Evolutionary conservation across 176 grass and related monocot genomes (phyloP), one percentile per base, ranked within the genome.

Genomic region (Ensete glaucum): DNA sequence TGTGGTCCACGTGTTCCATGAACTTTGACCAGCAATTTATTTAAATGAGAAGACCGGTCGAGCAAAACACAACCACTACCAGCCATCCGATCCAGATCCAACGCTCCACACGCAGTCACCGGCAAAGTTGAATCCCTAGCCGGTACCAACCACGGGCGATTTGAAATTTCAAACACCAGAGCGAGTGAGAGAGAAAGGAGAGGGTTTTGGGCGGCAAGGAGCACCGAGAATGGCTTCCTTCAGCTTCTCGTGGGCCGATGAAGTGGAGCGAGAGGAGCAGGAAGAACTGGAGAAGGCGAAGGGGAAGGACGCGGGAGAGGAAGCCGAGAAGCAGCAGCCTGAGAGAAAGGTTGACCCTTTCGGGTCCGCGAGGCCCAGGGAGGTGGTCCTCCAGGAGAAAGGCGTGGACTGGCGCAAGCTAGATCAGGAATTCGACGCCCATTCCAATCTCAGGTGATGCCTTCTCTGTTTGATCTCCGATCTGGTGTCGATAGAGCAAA

Each of bases 241-340:
- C 62, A 53, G 74, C 34, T 88, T 88, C 86, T 92, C 89, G 14
- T 92, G 89, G 89, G 89, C 89, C 2, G 89, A 92, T 62, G 89
- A 92, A 70, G 86, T 92, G 19, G 89, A 92, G 78, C 83, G 81
- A 52, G 86, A 92, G 76, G 86, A 92, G 59, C 24, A 16, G 66
- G 62, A 72, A 58, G 69, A 73, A 56, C 15, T 2, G 50, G 9
- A 75, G 55, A n/a, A 53, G 76, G 75, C 55, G 16, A 69, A 53
- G 50, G 82, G 73, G n/a, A 50, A 8, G 65, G 49, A 82, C 52
- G 5, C 15, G 10, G 64, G 65, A 27, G 62, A 55, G 8, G 68
- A 77, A 29, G 43, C 48, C 24, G 54, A 21, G 60, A 62, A 69
- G 15, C 4, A 55, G 60, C n/a, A 43, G 16, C 69, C 5, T 12